A percentile compares a stretch with the other conserved stretches of the same genome.
Evolutionary conservation across 1,284 basidiomycete species (phyloP).

Genomic region (Paramarasmius palmivorus): DNA sequence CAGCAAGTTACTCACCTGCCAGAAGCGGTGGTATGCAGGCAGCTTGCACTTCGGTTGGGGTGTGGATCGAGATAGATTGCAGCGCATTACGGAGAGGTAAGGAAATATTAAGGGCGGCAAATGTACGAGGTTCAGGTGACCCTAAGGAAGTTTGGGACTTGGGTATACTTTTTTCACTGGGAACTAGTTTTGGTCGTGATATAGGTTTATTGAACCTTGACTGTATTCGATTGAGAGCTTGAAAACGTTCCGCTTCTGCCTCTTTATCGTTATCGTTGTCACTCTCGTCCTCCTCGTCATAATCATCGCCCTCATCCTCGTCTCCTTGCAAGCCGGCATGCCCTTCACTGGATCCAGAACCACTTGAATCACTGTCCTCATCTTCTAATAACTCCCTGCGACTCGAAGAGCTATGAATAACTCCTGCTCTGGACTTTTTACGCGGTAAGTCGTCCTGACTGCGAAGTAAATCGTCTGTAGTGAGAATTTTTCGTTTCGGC

Average conservation of each 20-base stretch:
- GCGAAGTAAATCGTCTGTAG: conserved; percentile 38
- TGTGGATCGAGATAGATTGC: conserved; percentile 80
- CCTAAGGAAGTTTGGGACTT: background rate
- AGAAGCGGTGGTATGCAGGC: conserved; percentile 90
- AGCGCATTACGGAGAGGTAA: conserved; percentile 71
- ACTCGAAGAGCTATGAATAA: too few species aligned
- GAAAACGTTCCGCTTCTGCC: too few species aligned
- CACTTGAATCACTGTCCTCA: conserved; percentile 6
- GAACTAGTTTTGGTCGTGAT: background rate
- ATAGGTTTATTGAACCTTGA: background rate
- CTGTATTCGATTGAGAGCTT: too few species aligned
- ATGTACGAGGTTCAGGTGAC: conserved; percentile 38
- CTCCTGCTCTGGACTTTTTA: conserved; percentile 26
- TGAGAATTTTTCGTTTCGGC: conserved; percentile 31
- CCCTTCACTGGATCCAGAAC: background rate
- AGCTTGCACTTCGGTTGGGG: conserved; percentile 88
- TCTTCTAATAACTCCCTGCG: background rate
- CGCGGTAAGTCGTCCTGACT: conserved; percentile 29
- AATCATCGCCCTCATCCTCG: background rate
- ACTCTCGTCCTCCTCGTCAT: background rate
- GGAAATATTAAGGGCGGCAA: conserved; percentile 77
- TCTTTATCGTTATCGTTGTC: background rate
- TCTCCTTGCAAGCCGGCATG: background rate
- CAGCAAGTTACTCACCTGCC: conserved; percentile 51
- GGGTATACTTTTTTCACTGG: background rate